Conservation (phyloP, 1,284 basidiomycete genomes). For the Sporisorium sorghi region DNA sequence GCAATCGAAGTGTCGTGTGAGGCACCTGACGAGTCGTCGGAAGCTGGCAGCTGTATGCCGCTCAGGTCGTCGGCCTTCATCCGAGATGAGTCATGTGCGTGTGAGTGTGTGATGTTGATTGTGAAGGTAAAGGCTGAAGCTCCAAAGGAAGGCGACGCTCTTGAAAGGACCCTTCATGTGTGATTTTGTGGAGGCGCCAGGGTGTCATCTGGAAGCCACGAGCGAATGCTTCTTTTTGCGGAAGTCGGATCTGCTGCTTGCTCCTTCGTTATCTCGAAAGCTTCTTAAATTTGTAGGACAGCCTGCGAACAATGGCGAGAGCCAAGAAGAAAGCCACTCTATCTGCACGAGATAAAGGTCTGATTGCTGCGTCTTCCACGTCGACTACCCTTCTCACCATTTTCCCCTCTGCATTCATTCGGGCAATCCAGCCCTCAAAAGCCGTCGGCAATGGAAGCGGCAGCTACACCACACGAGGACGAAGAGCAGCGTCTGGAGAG, state of each 20-base stretch:
- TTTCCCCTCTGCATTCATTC: background rate
- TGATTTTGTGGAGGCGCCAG: conserved; percentile 28
- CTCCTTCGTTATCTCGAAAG: background rate
- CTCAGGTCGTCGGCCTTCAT: conserved; percentile 20
- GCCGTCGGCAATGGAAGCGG: background rate
- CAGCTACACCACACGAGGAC: conserved; percentile 14
- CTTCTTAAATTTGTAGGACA: conserved; percentile 1
- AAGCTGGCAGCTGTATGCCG: conserved; percentile 8
- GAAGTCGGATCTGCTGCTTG: conserved; percentile 20
- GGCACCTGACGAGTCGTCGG: background rate
- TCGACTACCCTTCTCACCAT: background rate
- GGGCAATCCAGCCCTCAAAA: background rate
- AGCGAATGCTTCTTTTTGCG: conserved; percentile 3
- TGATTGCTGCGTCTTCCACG: too few relatives aligned
- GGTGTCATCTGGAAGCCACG: too few relatives aligned
- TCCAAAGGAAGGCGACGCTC: background rate
- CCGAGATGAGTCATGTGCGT: conserved; percentile 19
- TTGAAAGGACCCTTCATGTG: conserved; percentile 12
- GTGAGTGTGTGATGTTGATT: background rate
- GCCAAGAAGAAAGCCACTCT: background rate
- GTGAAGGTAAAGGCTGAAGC: background rate
- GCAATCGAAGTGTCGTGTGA: background rate
- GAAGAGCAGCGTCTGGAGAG: conserved; percentile 48
- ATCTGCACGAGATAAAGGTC: conserved; percentile 5
- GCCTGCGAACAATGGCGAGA: background rate